phyloP scores from a whole-genome alignment of 352 stramenopile genomes.

The Lagenidium giganteum region DNA sequence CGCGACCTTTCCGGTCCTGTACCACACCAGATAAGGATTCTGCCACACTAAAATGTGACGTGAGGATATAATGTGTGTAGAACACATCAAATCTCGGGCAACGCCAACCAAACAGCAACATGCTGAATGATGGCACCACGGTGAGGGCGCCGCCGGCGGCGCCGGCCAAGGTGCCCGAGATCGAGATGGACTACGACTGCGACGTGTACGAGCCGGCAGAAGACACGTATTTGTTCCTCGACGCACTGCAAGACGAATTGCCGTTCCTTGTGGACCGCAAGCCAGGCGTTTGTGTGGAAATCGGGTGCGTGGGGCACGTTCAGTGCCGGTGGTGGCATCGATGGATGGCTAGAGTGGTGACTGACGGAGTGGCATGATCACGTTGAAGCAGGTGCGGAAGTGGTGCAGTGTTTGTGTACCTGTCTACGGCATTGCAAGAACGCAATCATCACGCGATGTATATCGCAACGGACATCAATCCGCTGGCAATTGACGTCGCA shows the following conservation, averaged over 20 bases:
- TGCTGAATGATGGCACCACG: too few species aligned
- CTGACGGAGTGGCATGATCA: too few species aligned
- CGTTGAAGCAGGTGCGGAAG: constrained; percentile 51
- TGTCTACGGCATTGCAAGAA: constrained; percentile 77
- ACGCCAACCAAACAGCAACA: too few species aligned
- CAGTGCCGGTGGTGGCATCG: background rate
- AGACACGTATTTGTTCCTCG: constrained; percentile 96
- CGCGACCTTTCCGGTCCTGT: too few species aligned
- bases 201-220: constrained; percentile 97
- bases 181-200: constrained; percentile 73
- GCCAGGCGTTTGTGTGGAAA: constrained; percentile 84
- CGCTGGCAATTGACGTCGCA: constrained; percentile 75
- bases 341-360: background rate
- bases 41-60: too few species aligned
- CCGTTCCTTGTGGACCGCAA: constrained; percentile 43
- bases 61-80: too few species aligned
- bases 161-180: constrained; percentile 49
- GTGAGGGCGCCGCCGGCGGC: constrained; percentile 7
- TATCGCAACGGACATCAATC: constrained; percentile 94
- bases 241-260: constrained; percentile 90
- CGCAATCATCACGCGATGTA: constrained; percentile 43
- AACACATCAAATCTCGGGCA: too few species aligned
- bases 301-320: constrained; percentile 77
- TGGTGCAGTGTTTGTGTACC: constrained; percentile 61
- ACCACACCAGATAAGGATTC: too few species aligned